Conservation (phyloP, 2,329 filamentous ascomycete genomes). For the Pseudofabraea citricarpa region DNA sequence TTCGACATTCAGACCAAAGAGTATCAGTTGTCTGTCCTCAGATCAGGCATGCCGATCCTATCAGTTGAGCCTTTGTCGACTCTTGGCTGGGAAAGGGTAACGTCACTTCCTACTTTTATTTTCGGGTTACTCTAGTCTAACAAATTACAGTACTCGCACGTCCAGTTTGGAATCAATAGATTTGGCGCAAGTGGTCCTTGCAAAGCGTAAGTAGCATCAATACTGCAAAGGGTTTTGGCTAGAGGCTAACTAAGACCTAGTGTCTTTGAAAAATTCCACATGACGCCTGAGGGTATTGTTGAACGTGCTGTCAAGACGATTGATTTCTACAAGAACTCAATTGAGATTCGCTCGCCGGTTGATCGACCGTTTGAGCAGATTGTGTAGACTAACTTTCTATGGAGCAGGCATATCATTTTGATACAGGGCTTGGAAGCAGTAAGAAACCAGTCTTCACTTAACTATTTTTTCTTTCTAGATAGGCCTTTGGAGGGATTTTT, state of each 20-base stretch:
- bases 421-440: no score
- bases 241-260: conserved; percentile 33
- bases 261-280: conserved; percentile 89
- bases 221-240: neutral
- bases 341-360: conserved; percentile 88
- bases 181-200: conserved; percentile 97
- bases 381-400: no score
- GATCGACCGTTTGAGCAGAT: conserved; percentile 98
- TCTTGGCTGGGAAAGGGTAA: conserved; percentile 96
- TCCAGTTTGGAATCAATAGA: conserved; percentile 98
- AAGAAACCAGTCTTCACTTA: no score
- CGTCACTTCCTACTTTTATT: no score
- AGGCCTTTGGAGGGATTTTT: no score
- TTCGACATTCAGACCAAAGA: conserved; percentile 93
- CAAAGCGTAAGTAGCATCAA: conserved; percentile 52
- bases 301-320: conserved; percentile 91
- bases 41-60: conserved; percentile 87
- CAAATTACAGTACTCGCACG: conserved; percentile 98
- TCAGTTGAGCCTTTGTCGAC: conserved; percentile 97
- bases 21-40: conserved; percentile 88
- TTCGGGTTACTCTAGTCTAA: no score
- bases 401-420: no score
- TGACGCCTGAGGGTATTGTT: conserved; percentile 92
- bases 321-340: conserved; percentile 93
- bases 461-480: no score